Evolutionary conservation across 306 rosid species (phyloP).

Genomic region (Abrus pulchellus): DNA sequence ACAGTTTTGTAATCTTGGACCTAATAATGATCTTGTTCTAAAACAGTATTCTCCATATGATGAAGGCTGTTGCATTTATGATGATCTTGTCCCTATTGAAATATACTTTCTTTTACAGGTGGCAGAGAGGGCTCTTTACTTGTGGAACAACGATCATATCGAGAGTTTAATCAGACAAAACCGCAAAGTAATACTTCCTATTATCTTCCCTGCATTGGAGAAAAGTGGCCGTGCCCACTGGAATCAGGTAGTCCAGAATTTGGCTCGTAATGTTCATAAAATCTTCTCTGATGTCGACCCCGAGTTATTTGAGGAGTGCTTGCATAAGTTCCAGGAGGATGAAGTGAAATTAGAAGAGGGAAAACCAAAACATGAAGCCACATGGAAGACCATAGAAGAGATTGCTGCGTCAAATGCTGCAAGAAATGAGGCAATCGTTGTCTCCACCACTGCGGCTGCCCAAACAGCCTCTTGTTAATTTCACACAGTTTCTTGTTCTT

Average conservation of each 20-base stretch:
- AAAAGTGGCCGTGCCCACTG: constrained; percentile 68
- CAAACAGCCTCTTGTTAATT: constrained; percentile 43
- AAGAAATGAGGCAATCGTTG: constrained; percentile 54
- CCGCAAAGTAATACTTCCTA: constrained; percentile 66
- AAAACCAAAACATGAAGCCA: constrained; percentile 57
- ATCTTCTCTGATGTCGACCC: constrained; percentile 70
- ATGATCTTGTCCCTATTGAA: constrained; percentile 21
- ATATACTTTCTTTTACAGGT: constrained; percentile 61
- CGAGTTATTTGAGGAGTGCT: constrained; percentile 68
- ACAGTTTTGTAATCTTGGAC: neutral
- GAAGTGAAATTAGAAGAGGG: constrained; percentile 58
- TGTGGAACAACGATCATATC: constrained; percentile 81
- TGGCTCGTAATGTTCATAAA: constrained; percentile 68
- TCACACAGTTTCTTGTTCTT: constrained; percentile 12
- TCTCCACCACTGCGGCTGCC: constrained; percentile 23
- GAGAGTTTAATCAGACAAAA: constrained; percentile 71
- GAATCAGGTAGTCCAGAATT: constrained; percentile 75
- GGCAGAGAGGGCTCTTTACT: constrained; percentile 80
- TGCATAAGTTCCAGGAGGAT: constrained; percentile 65
- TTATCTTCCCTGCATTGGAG: constrained; percentile 81
- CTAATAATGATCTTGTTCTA: constrained; percentile 18
- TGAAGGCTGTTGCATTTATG: neutral
- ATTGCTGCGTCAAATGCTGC: constrained; percentile 64
- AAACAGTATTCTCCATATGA: neutral
- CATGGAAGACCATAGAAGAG: constrained; percentile 71